Evolutionary conservation across 768 basidiomycete species (phyloP), one percentile per base, ranked within the genome.

Genomic region (Russula brevipes): DNA sequence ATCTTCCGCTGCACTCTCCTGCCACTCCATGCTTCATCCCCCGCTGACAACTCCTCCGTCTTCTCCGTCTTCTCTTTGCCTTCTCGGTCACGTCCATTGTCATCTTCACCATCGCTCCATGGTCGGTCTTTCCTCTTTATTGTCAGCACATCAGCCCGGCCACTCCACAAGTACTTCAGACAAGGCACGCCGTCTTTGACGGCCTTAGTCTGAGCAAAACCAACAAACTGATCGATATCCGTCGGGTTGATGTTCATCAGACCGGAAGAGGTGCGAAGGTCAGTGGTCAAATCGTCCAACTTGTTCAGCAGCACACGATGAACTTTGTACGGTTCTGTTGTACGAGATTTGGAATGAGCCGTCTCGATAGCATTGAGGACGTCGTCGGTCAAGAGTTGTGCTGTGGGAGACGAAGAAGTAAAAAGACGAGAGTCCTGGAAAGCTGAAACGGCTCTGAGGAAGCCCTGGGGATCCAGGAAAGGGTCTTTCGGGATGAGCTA

Each of bases 401-500:
- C 38, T 57, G 58, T 11, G 65, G 53, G 10, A 16, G 11, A 61
- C 66, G 45, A 5, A 59, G 54, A 10, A 61, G 17, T 46, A 59
- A 24, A 35, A 47, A 49, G 24, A 59, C 65, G 67, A 10, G 69
- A 59, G 4, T 64, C 52, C 16, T 71, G 70, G 54, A 76, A 77
- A 33, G 66, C 63, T 1, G 72, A 68, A 6, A 92, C 75, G 1
- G 81, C 80, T 31, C 75, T 72, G 24, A 80, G 69, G 63, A 93
- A 87, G 9, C 75, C 75, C 45, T 81, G 71, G 0, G 89, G 88
- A 60, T 89, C 81, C 50, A 89, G 75, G 70, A 94, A 91, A 1
- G 91, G 91, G 72, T 93, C 91, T 71, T 85, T 86, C 2, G 90
- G 87, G 42, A 86, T 75, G 38, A 72, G 66, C 68, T 78, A 67